Evolutionary conservation across 208 protist species (phyloP), one percentile per base, ranked within the genome.

Genomic region (Leishmania amazonensis): DNA sequence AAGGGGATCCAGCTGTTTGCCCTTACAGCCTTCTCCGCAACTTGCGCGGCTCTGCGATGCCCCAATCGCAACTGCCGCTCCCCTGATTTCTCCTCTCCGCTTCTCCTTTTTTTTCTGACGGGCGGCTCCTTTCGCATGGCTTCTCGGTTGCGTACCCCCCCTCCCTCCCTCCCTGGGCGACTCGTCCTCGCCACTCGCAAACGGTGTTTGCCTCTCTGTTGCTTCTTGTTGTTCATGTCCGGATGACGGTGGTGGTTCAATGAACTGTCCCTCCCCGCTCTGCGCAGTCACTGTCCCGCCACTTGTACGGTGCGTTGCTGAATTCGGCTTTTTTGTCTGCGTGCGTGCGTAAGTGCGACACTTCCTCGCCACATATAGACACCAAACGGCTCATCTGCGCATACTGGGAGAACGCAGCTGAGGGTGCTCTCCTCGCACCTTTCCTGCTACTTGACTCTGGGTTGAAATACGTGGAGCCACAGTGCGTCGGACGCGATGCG

Each of bases 401-500:
- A 38, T n/a, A 38, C 60, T 0, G 11, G n/a, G 28, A 67, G 60
- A 67, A 11, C n/a, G 28, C 60, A 67, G 60, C n/a, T 19, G 8
- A 38, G 60, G 0, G 60, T 19, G 13, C 60, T 21, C 31, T 38
- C 31, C 31, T 9, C 2, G 28, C 11, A 38, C n/a, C 6, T n/a
- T 19, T n/a, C 6, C 60, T 67, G 31, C 3, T 17, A 38, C 9
- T 38, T 13, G 3, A 21, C 60, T 2, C n/a, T 38, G 60, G 7
- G 24, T 13, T 7, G 11, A 67, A 13, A 40, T 8, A 35, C 5
- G 65, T 28, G 1, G 62, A 38, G 21, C 15, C 11, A 28, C 2
- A n/a, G 65, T 40, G 21, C 35, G 7, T 15, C 3, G 35, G 65
- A 47, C 19, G 17, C 71, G 24, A 97, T 97, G 94, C 89, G 81